Evolutionary conservation across 306 rosid genomes (phyloP), one percentile per base, ranked within the genome.

Genomic region (Castanea sativa): DNA sequence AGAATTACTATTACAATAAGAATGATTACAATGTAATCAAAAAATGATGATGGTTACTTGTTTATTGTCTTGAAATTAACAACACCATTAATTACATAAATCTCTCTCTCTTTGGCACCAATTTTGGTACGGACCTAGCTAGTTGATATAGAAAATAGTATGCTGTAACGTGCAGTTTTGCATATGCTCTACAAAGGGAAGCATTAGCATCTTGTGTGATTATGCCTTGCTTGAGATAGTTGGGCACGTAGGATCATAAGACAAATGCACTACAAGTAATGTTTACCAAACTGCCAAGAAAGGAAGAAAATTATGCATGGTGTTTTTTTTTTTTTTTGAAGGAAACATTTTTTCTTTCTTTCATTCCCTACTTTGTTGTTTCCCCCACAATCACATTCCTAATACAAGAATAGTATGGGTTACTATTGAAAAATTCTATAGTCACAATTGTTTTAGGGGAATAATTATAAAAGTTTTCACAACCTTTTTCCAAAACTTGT

Each of bases 181-280:
- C 35, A 64, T 15, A 5, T 29, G 27, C 10, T 63, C 35, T 14
- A 23, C 23, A 4, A 55, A 16, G 25, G 80, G 27, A 23, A 23
- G 23, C 23, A 23, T 23, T 23, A 25, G 21, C 14, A 67, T 49
- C 53, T 19, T 27, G 69, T 60, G 85, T 59, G 43, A 61, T 55
- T 21, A 75, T 84, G 58, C 81, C 60, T 86, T 86, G 73, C 83
- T 80, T 89, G 81, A 69, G 87, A 58, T 63, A 32, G 73, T 56
- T 56, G 27, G 27, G 27, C 27, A 25, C 27, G 27, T 25, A 25
- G 27, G 27, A 25, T 25, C 27, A 25, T 25, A 25, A 25, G 27
- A 25, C 27, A 25, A 25, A 25, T 25, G 1, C 27, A 25, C 27
- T 25, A 25, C 27, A 25, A 25, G 27, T 25, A 25, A 25, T 25